Base-by-base conservation (phyloP, 1,284 basidiomycete genomes). In the Austroboletus sp. region DNA sequence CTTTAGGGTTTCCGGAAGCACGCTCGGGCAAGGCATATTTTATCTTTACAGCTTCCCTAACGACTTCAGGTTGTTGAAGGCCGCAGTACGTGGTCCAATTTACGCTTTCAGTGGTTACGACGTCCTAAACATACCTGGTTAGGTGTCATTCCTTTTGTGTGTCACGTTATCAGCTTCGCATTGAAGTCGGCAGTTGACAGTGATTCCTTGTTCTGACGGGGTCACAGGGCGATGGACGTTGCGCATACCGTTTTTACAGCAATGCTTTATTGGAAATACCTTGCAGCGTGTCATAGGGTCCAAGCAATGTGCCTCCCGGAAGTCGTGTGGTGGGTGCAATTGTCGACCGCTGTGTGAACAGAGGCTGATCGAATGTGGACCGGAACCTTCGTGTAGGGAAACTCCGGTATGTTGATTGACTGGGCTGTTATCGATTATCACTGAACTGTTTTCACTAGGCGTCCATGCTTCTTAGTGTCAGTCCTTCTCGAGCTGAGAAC, bases 61-160 rank as follows among this genome's bases (percentile, higher is more conserved):
- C 3, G 54, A 56, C 35, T n/a, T 54, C 5, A 54, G 9, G 25
- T 31, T 36, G 8, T 31, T 57, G 39, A 57, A 57, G 16, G 17
- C 8, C 0, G 1, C 36, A 44, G 53, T 57, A 17, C 19, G 51
- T 42, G 2, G 6, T 31, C 30, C 30, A 4, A 10, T 13, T 31
- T 12, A 2, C 27, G 4, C 21, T 13, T 13, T 12, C 35, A 3
- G 1, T 4, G 2, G 0, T 15, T 3, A 2, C 16, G 31, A 26
- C 48, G 23, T 34, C 19, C 16, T 55, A 30, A 12, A 10, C 25
- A 3, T 7, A 16, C 11, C n/a, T 16, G 25, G 2, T 0, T 25
- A 53, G 53, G 50, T 49, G 15, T 30, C 11, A 1, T 36, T 35
- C 17, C 44, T 55, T 38, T 7, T 52, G 51, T 54, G 29, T 13